Base-by-base conservation (phyloP, 1,139 yeast genomes). In the Diutina ranongensis region DNA sequence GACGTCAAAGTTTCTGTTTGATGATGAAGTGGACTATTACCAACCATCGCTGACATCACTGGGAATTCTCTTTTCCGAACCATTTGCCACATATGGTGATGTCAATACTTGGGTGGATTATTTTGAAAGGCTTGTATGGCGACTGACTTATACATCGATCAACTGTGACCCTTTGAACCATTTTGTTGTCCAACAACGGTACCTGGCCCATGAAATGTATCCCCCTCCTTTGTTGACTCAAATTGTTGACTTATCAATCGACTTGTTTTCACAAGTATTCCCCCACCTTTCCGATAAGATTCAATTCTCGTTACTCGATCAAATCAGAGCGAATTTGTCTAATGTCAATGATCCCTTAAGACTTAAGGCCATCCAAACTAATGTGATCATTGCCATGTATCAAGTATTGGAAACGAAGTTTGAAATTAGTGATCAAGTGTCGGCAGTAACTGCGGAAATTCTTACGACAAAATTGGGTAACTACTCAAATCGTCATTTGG, bases 231-330 rank as follows among this genome's bases (percentile, higher is more conserved):
- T 32, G 12, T 58, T 67, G 1, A 78, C 82, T 0, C 71, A 86
- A 22, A 69, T 84, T 12, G 74, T 87, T 20, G 96, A 92, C 60
- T 61, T 76, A 1, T 81, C 96, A 0, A 80, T 92, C 55, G 88
- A 83, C 49, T 67, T 88, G 4, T 85, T 88, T 55, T 80, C 84
- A 10, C 57, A 74, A 8, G 71, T 83, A 0, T 83, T 92, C 53
- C 87, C 95, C 0, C 68, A 72, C 49, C 73, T 92, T 54, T 77
- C 89, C n/a, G 62, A 77, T 9, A 85, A 87, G 51, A 83, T 92
- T 47, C 97, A 92, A 57, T 81, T 83, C 48, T 87, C 97, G 1
- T 70, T 92, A 34, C 62, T 92, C 44, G 97, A 89, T 53, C 88
- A 83, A 49, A 64, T 92, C 50, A 72, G 89, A 53, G 68, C 80